A percentile compares a stretch with the other conserved stretches of the same genome.
Conservation (phyloP, 345 rosid genomes). For the Jatropha curcas region DNA sequence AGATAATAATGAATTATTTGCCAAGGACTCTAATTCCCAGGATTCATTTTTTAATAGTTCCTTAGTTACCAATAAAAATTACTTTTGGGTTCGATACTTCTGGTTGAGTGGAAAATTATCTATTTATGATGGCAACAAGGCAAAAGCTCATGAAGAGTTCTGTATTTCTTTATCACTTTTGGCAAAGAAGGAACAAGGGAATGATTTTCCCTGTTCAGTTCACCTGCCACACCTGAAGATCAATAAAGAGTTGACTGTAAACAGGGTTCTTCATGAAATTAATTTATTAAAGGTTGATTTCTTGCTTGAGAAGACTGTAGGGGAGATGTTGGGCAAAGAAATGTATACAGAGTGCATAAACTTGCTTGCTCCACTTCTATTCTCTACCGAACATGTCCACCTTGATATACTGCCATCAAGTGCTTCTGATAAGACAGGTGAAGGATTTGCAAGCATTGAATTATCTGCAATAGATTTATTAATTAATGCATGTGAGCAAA, state of each 20-base stretch:
- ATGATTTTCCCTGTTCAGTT: slow-evolving; percentile 42
- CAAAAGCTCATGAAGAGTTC: slow-evolving; percentile 72
- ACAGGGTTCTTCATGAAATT: slow-evolving; percentile 68
- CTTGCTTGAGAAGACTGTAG: slow-evolving; percentile 67
- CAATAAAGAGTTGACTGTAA: slow-evolving; percentile 56
- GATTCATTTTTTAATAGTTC: slow-evolving; percentile 30
- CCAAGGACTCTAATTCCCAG: slow-evolving; percentile 21
- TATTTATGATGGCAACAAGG: slow-evolving; percentile 68
- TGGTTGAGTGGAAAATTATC: slow-evolving; percentile 93
- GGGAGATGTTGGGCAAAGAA: slow-evolving; percentile 75
- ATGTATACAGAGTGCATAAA: slow-evolving; percentile 61
- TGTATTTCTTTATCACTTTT: slow-evolving; percentile 64
- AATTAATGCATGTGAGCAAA: slow-evolving; percentile 68
- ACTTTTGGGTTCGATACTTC: slow-evolving; percentile 83
- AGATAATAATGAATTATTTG: slow-evolving; percentile 34
- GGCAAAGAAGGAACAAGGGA: slow-evolving; percentile 39
- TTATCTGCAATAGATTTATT: slow-evolving; percentile 68
- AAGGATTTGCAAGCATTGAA: slow-evolving; percentile 55
- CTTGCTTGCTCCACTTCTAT: slow-evolving; percentile 75
- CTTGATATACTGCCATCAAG: slow-evolving; percentile 43
- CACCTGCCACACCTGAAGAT: slow-evolving; percentile 66
- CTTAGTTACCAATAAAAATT: slow-evolving; percentile 42
- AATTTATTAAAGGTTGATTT: slow-evolving; percentile 71
- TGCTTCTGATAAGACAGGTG: slow-evolving; percentile 38
- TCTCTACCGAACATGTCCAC: slow-evolving; percentile 47